phyloP scores from a whole-genome alignment of 495 filamentous ascomycete genomes.

The Podospora australis region DNA sequence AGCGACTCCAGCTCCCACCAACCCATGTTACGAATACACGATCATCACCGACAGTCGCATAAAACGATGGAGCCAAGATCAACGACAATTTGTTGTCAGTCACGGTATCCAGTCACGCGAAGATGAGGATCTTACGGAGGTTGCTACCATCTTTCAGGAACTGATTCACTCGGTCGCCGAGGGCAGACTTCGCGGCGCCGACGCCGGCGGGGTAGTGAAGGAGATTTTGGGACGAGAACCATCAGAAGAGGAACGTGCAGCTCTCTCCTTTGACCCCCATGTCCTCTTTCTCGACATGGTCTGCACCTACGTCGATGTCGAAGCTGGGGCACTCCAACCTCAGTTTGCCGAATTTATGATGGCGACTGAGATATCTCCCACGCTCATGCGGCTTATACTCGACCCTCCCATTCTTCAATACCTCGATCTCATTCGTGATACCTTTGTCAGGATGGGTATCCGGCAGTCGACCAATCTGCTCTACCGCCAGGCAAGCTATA shows the following conservation, averaged over 20 bases:
- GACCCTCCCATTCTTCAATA: constrained; percentile 67
- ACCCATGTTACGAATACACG: constrained; percentile 40
- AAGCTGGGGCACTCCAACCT: constrained; percentile 38
- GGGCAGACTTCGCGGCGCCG: constrained; percentile 53
- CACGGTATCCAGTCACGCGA: constrained; percentile 51
- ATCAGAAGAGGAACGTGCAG: constrained; percentile 36
- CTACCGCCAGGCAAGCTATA: constrained; percentile 95
- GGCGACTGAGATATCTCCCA: constrained; percentile 63
- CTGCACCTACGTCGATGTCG: constrained; percentile 67
- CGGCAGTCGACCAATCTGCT: constrained; percentile 85
- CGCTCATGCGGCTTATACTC: constrained; percentile 73
- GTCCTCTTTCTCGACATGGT: constrained; percentile 77
- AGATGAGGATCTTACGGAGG: constrained; percentile 56
- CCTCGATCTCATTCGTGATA: constrained; percentile 72
- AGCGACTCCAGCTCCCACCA: constrained; percentile 18
- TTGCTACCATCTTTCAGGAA: constrained; percentile 78
- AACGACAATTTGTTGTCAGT: constrained; percentile 45
- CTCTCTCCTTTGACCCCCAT: constrained; percentile 49
- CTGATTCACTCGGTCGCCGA: constrained; percentile 67
- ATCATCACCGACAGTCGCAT: constrained; percentile 45
- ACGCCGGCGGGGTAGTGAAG: constrained; percentile 66
- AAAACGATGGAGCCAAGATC: constrained; percentile 38
- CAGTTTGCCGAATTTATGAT: constrained; percentile 53
- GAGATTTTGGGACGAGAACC: constrained; percentile 61
- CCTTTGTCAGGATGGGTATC: constrained; percentile 74